Evolutionary conservation across 148 eudicot species (phyloP), one percentile per base, ranked within the genome.

Genomic region (Beta vulgaris): DNA sequence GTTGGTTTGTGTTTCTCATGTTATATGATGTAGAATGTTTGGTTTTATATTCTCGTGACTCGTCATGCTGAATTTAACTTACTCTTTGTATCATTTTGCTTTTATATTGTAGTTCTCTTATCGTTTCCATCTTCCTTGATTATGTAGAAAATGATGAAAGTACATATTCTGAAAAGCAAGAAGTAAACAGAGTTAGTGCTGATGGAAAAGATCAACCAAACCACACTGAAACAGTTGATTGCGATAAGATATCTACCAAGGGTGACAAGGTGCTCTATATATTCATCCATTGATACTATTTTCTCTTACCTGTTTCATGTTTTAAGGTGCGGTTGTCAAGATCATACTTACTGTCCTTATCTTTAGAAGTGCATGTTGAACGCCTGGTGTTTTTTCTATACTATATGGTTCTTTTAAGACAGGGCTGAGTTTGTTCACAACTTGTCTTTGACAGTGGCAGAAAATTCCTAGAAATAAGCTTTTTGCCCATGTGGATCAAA

Each of bases 401-500:
- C 31, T 26, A 6, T n/a, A 54, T 37, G 35, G 58, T 68, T n/a
- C 26, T 29, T 18, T 15, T 21, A 55, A 6, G 31, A 18, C 46
- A 44, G 15, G 34, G 39, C 28, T 23, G 7, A 42, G 16, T 55
- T 37, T 75, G 36, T 16, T 75, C 72, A 65, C 14, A 23, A 46
- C 66, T 53, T 58, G 10, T 74, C 31, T 61, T 75, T 31, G 15
- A 34, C 44, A 32, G 42, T 68, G 79, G 73, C 87, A 91, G 97
- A 88, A 87, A 76, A 82, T 90, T 61, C 75, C 97, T 62, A 86
- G 97, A 80, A 93, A 90, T 84, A 91, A 90, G 88, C 79, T 75
- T 13, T 93, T 13, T 93, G 97, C 71, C 91, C 95, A 21, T 91
- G 97, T 83, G 97, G 97, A 74, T 93, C 98, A 66, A 90, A 91